These are phyloP conservation scores for Trametes hirsuta DNA, from an alignment of 1,284 basidiomycete genomes.

Conservation along the genomic window DNA sequence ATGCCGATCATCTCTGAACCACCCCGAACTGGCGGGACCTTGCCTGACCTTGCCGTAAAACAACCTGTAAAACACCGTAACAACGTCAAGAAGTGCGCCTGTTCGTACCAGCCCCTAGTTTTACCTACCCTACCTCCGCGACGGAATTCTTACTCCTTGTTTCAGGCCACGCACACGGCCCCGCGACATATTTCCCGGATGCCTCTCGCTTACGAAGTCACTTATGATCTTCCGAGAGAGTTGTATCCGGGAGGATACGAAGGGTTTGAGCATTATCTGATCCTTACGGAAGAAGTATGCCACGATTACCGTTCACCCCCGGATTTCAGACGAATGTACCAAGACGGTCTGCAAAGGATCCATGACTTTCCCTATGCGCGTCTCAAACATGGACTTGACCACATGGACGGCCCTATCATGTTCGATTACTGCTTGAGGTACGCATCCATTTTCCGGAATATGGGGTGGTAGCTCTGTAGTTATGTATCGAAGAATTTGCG, in stretches of 20 bases:
- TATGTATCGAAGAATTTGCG: no score
- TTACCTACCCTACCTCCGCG: no score
- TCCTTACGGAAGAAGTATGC: constrained; percentile 6
- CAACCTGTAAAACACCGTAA: no score
- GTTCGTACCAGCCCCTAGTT: no score
- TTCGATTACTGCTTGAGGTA: constrained; percentile 8
- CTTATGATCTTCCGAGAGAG: background rate
- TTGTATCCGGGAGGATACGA: background rate
- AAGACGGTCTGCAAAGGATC: background rate
- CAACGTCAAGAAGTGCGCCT: no score
- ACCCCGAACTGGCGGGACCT: no score
- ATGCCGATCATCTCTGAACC: background rate
- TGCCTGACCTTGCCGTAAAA: no score
- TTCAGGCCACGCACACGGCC: no score
- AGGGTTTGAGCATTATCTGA: constrained; percentile 2
- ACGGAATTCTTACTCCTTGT: no score
- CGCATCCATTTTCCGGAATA: background rate
- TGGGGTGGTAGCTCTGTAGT: no score
- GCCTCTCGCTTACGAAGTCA: background rate
- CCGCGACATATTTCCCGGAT: background rate
- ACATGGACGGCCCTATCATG: constrained; percentile 5
- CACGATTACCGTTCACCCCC: constrained; percentile 4
- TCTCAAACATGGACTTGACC: background rate
- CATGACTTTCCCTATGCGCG: background rate
- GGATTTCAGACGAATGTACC: background rate